phyloP scores from a whole-genome alignment of 441 rosid species.

The Hura crepitans region DNA sequence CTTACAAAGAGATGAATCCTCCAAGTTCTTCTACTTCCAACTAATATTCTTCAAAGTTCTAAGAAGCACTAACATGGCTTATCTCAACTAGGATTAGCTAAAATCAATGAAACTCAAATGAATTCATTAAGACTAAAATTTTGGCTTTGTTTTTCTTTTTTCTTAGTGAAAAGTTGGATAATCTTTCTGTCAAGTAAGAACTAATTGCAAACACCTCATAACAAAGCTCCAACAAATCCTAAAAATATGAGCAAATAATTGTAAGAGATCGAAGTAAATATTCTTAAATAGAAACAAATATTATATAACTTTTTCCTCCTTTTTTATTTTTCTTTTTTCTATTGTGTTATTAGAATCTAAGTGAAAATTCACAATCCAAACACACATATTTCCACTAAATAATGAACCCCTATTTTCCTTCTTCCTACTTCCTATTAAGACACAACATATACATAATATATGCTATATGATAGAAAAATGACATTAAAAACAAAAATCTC shows the following conservation, averaged over 20 bases:
- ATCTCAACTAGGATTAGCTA: background rate
- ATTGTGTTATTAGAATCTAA: constrained; percentile 12
- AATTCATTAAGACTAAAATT: background rate
- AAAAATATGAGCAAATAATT: background rate
- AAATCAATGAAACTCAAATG: background rate
- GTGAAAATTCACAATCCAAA: background rate
- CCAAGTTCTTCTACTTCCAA: too few relatives aligned
- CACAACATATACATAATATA: constrained; percentile 3
- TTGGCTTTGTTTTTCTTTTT: too few relatives aligned
- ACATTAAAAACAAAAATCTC: background rate
- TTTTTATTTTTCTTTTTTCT: background rate
- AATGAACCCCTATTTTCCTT: background rate
- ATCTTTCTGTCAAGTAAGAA: background rate
- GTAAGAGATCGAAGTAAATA: too few relatives aligned
- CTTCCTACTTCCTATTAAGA: background rate
- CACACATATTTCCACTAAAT: background rate
- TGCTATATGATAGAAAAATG: background rate
- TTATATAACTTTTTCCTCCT: background rate
- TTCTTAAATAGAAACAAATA: background rate
- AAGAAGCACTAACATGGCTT: background rate
- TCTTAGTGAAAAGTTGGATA: background rate
- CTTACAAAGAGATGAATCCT: too few relatives aligned
- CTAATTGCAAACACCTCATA: background rate
- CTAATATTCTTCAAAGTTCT: too few relatives aligned
- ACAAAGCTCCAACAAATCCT: background rate